Conservation (phyloP, 768 basidiomycete species). For the Suillus hirtellus region DNA sequence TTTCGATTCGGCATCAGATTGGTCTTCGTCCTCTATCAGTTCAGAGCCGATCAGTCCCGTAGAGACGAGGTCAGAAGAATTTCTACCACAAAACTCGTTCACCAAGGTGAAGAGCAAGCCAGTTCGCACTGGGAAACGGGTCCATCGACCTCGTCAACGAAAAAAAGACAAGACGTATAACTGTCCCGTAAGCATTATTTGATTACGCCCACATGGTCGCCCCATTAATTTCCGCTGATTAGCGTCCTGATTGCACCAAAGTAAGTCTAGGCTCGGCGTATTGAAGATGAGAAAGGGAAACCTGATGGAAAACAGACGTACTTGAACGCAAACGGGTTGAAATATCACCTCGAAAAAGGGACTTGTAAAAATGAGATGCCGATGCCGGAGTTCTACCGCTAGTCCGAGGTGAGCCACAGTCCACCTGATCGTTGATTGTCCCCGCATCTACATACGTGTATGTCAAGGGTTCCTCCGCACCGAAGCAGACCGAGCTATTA, state of each 20-base stretch:
- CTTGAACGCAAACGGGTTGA: slow-evolving; percentile 65
- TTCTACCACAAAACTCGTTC: too few relatives aligned
- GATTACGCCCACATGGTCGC: slow-evolving; percentile 9
- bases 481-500: neutral
- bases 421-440: slow-evolving; percentile 2
- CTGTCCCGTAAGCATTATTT: slow-evolving; percentile 44
- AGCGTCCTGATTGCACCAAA: slow-evolving; percentile 53
- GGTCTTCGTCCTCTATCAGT: neutral
- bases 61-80: slow-evolving; percentile 2
- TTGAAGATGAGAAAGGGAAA: neutral
- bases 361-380: slow-evolving; percentile 49
- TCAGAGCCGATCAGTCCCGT: slow-evolving; percentile 1
- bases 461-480: neutral
- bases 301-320: slow-evolving; percentile 43
- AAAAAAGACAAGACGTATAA: slow-evolving; percentile 46
- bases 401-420: neutral
- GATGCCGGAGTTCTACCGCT: slow-evolving; percentile 9
- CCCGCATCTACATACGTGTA: slow-evolving; percentile 2
- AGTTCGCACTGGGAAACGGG: slow-evolving; percentile 3
- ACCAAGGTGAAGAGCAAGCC: neutral
- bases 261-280: slow-evolving; percentile 28
- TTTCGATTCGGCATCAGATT: neutral
- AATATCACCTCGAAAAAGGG: slow-evolving; percentile 68
- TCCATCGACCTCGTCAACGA: slow-evolving; percentile 12
- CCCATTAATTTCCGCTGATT: slow-evolving; percentile 19